These are phyloP conservation scores for Lactarius tabidus DNA, from an alignment of 768 basidiomycete species.

Conservation along the genomic window DNA sequence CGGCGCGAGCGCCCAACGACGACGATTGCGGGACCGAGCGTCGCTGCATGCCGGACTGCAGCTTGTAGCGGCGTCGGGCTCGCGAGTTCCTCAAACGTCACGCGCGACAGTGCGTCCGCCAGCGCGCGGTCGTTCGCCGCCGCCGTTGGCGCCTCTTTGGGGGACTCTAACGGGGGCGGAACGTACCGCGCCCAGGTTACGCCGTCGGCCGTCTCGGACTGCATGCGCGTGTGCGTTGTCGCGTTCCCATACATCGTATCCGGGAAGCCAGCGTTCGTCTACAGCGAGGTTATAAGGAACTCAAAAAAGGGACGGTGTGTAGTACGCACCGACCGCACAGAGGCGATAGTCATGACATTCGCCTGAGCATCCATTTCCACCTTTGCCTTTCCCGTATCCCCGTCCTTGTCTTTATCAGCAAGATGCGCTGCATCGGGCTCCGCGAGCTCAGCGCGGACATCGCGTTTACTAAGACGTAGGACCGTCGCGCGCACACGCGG, in stretches of 20 bases:
- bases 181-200: conserved; percentile 68
- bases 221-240: conserved; percentile 61
- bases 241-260: conserved; percentile 70
- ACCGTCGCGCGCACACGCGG: conserved; percentile 69
- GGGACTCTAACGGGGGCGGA: conserved; percentile 33
- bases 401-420: conserved; percentile 21
- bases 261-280: conserved; percentile 39
- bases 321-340: conserved; percentile 37
- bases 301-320: neutral
- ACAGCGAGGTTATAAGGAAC: no score
- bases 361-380: conserved; percentile 23
- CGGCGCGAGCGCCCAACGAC: conserved; percentile 72
- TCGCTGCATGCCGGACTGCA: conserved; percentile 44
- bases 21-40: conserved; percentile 45
- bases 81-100: conserved; percentile 55
- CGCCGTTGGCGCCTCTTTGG: neutral
- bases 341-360: conserved; percentile 41
- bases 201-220: conserved; percentile 83
- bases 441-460: conserved; percentile 28
- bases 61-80: conserved; percentile 58
- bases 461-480: conserved; percentile 55
- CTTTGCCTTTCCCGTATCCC: neutral
- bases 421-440: conserved; percentile 29
- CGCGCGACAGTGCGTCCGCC: conserved; percentile 45
- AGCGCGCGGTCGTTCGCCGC: conserved; percentile 18